Conservation (phyloP, 2,329 filamentous ascomycete species). For the Pseudopyricularia javanii region DNA sequence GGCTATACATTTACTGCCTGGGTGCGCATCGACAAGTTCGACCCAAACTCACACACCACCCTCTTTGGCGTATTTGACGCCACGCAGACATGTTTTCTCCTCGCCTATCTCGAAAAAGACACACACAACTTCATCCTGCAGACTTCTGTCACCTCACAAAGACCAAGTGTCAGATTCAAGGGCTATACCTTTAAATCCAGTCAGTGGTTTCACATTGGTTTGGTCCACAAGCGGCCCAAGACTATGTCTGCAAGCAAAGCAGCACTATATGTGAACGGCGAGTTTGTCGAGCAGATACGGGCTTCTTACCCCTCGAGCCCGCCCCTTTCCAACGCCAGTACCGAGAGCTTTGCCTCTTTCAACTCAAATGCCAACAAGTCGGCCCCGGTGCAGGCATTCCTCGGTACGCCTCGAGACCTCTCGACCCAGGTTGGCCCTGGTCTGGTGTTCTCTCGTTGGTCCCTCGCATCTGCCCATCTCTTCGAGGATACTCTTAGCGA, state of each 20-base stretch:
- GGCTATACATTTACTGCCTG: constrained; percentile 88
- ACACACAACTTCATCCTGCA: constrained; percentile 91
- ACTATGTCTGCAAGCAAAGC: constrained; percentile 68
- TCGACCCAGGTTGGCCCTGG: constrained; percentile 64
- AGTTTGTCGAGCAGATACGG: constrained; percentile 86
- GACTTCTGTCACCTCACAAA: constrained; percentile 76
- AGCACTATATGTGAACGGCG: constrained; percentile 80
- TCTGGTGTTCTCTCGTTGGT: constrained; percentile 70
- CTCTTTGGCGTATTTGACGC: constrained; percentile 91
- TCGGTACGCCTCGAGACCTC: constrained; percentile 84
- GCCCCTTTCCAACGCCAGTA: constrained; percentile 46
- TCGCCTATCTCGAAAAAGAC: constrained; percentile 88
- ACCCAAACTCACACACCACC: constrained; percentile 76
- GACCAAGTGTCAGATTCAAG: constrained; percentile 90
- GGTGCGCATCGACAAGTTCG: constrained; percentile 81
- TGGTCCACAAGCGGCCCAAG: constrained; percentile 73
- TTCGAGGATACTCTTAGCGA: constrained; percentile 83
- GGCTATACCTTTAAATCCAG: constrained; percentile 62
- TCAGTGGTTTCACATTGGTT: constrained; percentile 84
- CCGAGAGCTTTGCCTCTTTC: constrained; percentile 60
- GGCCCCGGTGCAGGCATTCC: constrained; percentile 74
- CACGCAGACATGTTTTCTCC: constrained; percentile 83
- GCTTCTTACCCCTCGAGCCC: constrained; percentile 77
- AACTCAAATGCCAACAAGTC: constrained; percentile 43
- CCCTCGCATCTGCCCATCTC: constrained; percentile 77